A percentile compares a stretch with the other conserved stretches of the same genome.
phyloP scores from a whole-genome alignment of 2,329 filamentous ascomycete genomes.

The Achaetomium macrosporum region DNA sequence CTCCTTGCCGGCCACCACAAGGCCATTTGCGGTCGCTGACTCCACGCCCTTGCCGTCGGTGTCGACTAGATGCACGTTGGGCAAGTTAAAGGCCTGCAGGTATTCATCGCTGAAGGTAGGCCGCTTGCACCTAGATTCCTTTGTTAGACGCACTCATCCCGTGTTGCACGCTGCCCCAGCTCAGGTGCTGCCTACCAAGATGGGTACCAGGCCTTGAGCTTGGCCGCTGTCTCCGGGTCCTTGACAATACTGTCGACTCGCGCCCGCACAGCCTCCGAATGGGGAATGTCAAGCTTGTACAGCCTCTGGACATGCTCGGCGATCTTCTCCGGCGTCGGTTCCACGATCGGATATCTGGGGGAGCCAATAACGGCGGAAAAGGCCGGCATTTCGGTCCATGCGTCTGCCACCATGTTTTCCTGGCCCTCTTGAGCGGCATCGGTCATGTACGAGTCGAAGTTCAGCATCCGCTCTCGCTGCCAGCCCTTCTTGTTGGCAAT shows the following conservation, averaged over 20 bases:
- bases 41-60: constrained; percentile 50
- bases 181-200: constrained; percentile 32
- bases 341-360: constrained; percentile 24
- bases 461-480: constrained; percentile 41
- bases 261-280: constrained; percentile 39
- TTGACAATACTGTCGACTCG: constrained; percentile 48
- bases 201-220: constrained; percentile 55
- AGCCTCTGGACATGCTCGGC: constrained; percentile 33
- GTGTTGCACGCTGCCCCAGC: background rate
- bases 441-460: constrained; percentile 37
- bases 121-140: constrained; percentile 47
- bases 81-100: constrained; percentile 51
- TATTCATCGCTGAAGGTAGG: constrained; percentile 58
- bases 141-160: background rate
- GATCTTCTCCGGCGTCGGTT: constrained; percentile 32
- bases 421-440: constrained; percentile 30
- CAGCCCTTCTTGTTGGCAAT: constrained; percentile 37
- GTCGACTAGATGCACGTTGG: constrained; percentile 55
- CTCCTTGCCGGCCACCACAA: constrained; percentile 43
- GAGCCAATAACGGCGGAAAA: constrained; percentile 36
- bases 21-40: constrained; percentile 37
- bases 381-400: constrained; percentile 39
- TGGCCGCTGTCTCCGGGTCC: constrained; percentile 44
- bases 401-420: constrained; percentile 43
- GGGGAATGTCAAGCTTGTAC: constrained; percentile 37